Percentiles rank a stretch among this genome's conserved stretches.
Conservation (phyloP, 2,329 filamentous ascomycete genomes). For the Chaetomiaceae sp. region DNA sequence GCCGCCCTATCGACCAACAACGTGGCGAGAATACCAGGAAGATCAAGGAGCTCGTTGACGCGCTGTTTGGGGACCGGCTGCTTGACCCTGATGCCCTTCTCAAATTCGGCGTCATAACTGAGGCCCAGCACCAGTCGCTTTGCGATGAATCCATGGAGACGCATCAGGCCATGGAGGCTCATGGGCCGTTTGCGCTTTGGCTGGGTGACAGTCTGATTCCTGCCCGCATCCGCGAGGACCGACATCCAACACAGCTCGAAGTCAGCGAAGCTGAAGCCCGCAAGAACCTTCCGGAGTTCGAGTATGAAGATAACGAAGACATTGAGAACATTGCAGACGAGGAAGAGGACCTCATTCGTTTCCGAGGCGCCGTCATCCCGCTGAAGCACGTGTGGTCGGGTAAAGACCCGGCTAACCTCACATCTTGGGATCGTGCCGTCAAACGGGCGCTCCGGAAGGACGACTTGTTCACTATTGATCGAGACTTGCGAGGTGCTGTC, state of each 20-base stretch:
- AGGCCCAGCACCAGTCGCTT: slow-evolving; percentile 58
- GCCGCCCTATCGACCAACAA: slow-evolving; percentile 24
- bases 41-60: slow-evolving; percentile 37
- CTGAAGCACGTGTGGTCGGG: slow-evolving; percentile 39
- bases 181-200: slow-evolving; percentile 34
- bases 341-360: slow-evolving; percentile 31
- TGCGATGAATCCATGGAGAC: slow-evolving; percentile 38
- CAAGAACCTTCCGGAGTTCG: slow-evolving; percentile 40
- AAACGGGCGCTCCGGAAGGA: slow-evolving; percentile 14
- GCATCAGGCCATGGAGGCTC: slow-evolving; percentile 10
- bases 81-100: slow-evolving; percentile 51
- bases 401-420: slow-evolving; percentile 23
- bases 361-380: slow-evolving; percentile 40
- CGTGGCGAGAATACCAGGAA: slow-evolving; percentile 27
- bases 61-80: slow-evolving; percentile 36
- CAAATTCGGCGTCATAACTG: slow-evolving; percentile 51
- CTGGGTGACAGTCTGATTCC: slow-evolving; percentile 46
- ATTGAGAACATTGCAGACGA: slow-evolving; percentile 32
- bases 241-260: slow-evolving; percentile 36
- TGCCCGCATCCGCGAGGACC: slow-evolving; percentile 30
- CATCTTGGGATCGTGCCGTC: slow-evolving; percentile 12
- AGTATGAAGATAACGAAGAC: slow-evolving; percentile 42
- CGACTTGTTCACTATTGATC: slow-evolving; percentile 57
- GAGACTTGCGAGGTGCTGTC: slow-evolving; percentile 51
- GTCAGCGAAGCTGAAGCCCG: slow-evolving; percentile 26